Conservation (phyloP, 257 asterid species). For the Verbascum thapsus region DNA sequence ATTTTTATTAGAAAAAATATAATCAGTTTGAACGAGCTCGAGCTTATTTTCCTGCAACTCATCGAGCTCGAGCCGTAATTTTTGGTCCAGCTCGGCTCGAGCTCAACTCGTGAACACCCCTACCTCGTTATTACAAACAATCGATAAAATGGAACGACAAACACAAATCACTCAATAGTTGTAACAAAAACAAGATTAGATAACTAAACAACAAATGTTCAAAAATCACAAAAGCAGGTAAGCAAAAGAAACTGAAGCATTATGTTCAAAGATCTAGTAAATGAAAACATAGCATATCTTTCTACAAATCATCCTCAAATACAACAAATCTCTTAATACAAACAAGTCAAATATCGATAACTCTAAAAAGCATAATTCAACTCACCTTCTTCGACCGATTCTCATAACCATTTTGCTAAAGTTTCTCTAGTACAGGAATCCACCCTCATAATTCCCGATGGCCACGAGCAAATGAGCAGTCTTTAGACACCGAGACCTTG, state of each 20-base stretch:
- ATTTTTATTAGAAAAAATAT: too few relatives aligned
- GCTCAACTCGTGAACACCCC: too few relatives aligned
- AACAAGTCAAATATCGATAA: constrained; percentile 24
- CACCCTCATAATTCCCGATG: constrained; percentile 19
- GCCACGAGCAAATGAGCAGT: background rate
- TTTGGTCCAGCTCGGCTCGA: too few relatives aligned
- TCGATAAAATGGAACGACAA: too few relatives aligned
- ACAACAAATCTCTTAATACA: constrained; percentile 32
- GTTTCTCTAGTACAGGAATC: constrained; percentile 25
- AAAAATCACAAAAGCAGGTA: background rate
- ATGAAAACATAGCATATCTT: constrained; percentile 8
- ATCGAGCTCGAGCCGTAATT: too few relatives aligned
- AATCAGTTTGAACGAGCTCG: too few relatives aligned
- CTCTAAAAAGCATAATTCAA: constrained; percentile 25
- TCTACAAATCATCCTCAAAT: background rate
- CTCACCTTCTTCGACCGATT: constrained; percentile 39
- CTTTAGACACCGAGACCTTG: constrained; percentile 10
- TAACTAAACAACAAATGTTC: too few relatives aligned
- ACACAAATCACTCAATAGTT: too few relatives aligned
- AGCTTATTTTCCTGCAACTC: too few relatives aligned
- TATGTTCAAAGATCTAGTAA: constrained; percentile 9
- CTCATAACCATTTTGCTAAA: constrained; percentile 23
- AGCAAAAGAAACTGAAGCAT: background rate
- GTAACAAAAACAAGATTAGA: too few relatives aligned
- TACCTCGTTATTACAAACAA: too few relatives aligned